Percentiles rank a stretch among this genome's conserved stretches.
Evolutionary conservation across 495 filamentous ascomycete species (phyloP).

Genomic region (Podospora fimiseda): DNA sequence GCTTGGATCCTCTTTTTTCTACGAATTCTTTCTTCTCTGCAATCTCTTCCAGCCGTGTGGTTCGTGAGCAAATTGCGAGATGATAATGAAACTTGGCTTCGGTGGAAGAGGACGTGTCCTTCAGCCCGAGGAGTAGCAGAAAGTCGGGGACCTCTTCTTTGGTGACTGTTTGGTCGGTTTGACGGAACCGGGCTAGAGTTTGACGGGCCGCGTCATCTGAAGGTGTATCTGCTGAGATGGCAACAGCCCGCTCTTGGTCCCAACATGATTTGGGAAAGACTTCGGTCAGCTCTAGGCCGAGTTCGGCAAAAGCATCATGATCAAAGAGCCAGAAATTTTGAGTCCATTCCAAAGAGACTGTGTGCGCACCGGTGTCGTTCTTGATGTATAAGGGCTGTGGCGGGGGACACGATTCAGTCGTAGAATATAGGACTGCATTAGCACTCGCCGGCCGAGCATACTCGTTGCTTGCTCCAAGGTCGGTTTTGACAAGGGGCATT

Average conservation of each 20-base stretch:
- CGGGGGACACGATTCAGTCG: not conserved
- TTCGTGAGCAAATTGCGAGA: not conserved
- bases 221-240: not conserved
- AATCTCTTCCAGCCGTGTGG: not conserved
- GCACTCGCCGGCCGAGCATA: not conserved
- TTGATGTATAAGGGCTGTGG: not conserved
- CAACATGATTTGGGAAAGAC: not conserved
- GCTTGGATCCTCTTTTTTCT: not conserved
- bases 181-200: not conserved
- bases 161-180: not conserved
- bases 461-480: not conserved
- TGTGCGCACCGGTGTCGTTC: not conserved
- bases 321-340: not conserved
- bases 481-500: not conserved
- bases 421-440: not conserved
- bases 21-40: not conserved
- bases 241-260: not conserved
- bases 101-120: not conserved
- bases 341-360: not conserved
- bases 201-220: not conserved
- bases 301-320: not conserved
- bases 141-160: not conserved
- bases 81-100: not conserved
- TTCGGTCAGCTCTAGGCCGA: not conserved
- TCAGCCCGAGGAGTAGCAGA: not conserved